These are phyloP conservation scores for Daedaleopsis sinensis DNA, from an alignment of 768 basidiomycete species.

Conservation along the genomic window DNA sequence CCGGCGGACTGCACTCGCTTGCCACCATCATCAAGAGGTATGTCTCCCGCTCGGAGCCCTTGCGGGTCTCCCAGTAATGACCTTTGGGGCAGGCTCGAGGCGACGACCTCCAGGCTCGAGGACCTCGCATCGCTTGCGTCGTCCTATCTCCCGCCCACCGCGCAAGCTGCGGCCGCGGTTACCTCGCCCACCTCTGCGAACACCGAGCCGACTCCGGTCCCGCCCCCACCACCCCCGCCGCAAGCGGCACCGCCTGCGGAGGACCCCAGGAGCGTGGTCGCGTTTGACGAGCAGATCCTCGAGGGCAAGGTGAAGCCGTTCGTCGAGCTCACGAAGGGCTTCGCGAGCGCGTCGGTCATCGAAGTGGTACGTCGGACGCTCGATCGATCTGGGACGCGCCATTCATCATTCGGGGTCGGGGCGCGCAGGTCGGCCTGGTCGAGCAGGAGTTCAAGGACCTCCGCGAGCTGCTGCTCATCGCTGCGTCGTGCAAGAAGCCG, in stretches of 20 bases:
- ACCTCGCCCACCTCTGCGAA: slow-evolving; percentile 20
- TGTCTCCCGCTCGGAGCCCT: slow-evolving; percentile 2
- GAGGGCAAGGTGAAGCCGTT: slow-evolving; percentile 76
- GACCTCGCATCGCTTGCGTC: slow-evolving; percentile 67
- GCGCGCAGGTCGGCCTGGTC: slow-evolving; percentile 64
- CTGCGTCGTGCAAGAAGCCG: slow-evolving; percentile 80
- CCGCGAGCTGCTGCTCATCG: slow-evolving; percentile 66
- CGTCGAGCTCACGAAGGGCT: slow-evolving; percentile 65
- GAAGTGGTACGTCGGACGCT: slow-evolving; percentile 67
- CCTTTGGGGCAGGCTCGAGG: slow-evolving; percentile 69
- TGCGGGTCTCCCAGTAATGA: neutral
- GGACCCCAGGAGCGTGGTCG: slow-evolving; percentile 62
- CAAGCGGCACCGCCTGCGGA: slow-evolving; percentile 40
- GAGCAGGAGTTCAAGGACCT: slow-evolving; percentile 69
- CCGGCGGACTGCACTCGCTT: slow-evolving; percentile 65
- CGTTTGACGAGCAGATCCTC: slow-evolving; percentile 75
- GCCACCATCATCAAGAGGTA: slow-evolving; percentile 85
- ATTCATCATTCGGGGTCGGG: neutral
- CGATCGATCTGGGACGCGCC: neutral
- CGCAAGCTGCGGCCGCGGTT: slow-evolving; percentile 21
- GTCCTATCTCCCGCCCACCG: slow-evolving; percentile 26
- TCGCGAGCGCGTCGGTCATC: slow-evolving; percentile 69
- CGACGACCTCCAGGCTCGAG: slow-evolving; percentile 91
- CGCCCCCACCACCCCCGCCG: slow-evolving; percentile 38
- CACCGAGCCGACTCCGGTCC: slow-evolving; percentile 26